phyloP scores from a whole-genome alignment of 83 land plant genomes.

The Diphasiastrum complanatum region DNA sequence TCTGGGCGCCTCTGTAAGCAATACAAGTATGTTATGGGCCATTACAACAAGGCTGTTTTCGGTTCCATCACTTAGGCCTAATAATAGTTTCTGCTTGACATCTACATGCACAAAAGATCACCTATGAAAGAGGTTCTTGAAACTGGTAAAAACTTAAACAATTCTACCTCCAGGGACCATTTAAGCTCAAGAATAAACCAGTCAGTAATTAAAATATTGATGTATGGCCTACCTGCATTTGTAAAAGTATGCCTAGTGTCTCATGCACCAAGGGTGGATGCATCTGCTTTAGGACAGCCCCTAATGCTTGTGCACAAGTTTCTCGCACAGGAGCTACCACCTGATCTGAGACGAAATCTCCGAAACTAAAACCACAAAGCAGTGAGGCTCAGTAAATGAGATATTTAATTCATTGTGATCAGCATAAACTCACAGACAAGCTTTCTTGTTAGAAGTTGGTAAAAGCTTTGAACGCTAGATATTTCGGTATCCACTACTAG shows the following conservation, averaged over 20 bases:
- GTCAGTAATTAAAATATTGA: no score
- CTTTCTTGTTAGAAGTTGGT: not conserved
- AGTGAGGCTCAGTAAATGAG: constrained; percentile 4
- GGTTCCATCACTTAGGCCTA: not conserved
- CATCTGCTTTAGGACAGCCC: constrained; percentile 88
- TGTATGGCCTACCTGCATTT: constrained; percentile 76
- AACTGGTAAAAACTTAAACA: no score
- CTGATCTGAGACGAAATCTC: constrained; percentile 98
- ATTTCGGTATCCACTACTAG: no score
- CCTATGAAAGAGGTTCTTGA: no score
- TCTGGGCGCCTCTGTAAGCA: constrained; percentile 75
- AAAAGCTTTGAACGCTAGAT: no score
- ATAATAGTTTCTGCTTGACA: not conserved
- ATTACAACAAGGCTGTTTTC: not conserved
- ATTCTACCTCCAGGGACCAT: no score
- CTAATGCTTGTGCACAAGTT: constrained; percentile 96
- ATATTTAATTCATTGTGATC: not conserved
- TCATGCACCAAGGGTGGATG: constrained; percentile 68
- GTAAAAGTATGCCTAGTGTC: constrained; percentile 65
- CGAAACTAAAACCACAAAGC: constrained; percentile 55
- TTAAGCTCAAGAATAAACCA: no score
- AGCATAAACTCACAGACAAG: not conserved
- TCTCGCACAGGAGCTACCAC: constrained; percentile 98
- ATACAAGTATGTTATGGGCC: constrained; percentile 16
- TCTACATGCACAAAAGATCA: not conserved